Conservation (phyloP, 2,329 filamentous ascomycete genomes). For the Cercospora citrullina region DNA sequence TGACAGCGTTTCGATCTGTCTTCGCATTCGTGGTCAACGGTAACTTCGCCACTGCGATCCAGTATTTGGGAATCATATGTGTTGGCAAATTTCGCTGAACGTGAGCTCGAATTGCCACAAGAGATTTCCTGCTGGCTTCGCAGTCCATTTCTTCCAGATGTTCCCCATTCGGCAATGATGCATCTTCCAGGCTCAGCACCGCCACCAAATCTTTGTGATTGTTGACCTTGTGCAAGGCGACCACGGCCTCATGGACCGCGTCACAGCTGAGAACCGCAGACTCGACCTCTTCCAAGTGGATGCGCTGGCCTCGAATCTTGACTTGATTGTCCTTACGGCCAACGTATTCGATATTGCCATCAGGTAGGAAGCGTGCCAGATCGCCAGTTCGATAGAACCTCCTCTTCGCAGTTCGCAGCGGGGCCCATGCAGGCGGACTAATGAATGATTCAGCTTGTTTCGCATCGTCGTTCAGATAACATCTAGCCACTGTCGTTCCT, state of each 20-base stretch:
- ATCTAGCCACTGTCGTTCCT: slow-evolving; percentile 11
- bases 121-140: background rate
- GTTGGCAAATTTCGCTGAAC: background rate
- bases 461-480: slow-evolving; percentile 14
- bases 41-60: background rate
- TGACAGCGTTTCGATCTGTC: background rate
- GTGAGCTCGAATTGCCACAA: background rate
- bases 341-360: background rate
- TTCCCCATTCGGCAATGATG: background rate
- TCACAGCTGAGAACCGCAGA: background rate
- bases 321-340: background rate
- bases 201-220: background rate
- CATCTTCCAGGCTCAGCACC: background rate
- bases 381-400: slow-evolving; percentile 17
- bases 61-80: background rate
- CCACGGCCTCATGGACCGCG: background rate
- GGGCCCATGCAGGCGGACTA: slow-evolving; percentile 4
- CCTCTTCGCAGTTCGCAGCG: background rate
- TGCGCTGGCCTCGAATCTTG: slow-evolving; percentile 6
- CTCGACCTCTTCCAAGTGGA: slow-evolving; percentile 5
- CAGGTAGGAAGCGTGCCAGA: slow-evolving; percentile 7
- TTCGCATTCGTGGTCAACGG: background rate
- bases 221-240: background rate
- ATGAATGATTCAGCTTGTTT: slow-evolving; percentile 38
- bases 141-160: background rate